Evolutionary conservation across 202 grass and related monocot species (phyloP).

Genomic region (Panicum virgatum): DNA sequence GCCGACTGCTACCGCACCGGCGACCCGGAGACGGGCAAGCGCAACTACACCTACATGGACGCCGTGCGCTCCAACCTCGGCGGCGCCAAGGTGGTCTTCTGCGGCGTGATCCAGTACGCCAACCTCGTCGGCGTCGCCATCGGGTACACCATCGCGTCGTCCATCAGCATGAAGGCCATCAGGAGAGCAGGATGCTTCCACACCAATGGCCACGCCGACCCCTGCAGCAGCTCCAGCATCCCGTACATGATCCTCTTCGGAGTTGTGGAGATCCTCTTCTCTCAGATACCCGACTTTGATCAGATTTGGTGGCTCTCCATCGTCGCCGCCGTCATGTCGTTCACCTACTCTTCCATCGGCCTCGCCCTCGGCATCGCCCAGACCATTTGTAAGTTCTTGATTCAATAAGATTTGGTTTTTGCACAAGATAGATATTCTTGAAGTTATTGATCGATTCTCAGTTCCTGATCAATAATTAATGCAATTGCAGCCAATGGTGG

Average conservation of each 20-base stretch:
- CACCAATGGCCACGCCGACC: conserved; percentile 55
- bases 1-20: conserved; percentile 89
- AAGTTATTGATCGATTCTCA: too few relatives aligned
- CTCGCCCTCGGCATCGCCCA: conserved; percentile 71
- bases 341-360: conserved; percentile 75
- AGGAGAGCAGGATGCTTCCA: conserved; percentile 75
- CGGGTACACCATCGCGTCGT: conserved; percentile 84
- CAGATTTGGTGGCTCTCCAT: conserved; percentile 96
- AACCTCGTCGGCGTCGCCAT: conserved; percentile 93
- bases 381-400: conserved; percentile 48
- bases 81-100: conserved; percentile 62
- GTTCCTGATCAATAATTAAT: not conserved
- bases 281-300: conserved; percentile 87
- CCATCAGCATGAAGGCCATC: conserved; percentile 88
- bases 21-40: conserved; percentile 58
- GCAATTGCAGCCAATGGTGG: conserved; percentile 53
- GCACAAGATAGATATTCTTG: too few relatives aligned
- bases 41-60: conserved; percentile 98
- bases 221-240: conserved; percentile 60
- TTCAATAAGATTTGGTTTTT: not conserved
- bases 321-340: conserved; percentile 80
- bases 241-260: conserved; percentile 89
- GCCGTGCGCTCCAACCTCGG: conserved; percentile 87
- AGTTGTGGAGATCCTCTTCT: conserved; percentile 68
- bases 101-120: conserved; percentile 80